These are phyloP conservation scores for Sporodiniella umbellata DNA, from an alignment of 371 early-diverging fungal species.

Conservation along the genomic window DNA sequence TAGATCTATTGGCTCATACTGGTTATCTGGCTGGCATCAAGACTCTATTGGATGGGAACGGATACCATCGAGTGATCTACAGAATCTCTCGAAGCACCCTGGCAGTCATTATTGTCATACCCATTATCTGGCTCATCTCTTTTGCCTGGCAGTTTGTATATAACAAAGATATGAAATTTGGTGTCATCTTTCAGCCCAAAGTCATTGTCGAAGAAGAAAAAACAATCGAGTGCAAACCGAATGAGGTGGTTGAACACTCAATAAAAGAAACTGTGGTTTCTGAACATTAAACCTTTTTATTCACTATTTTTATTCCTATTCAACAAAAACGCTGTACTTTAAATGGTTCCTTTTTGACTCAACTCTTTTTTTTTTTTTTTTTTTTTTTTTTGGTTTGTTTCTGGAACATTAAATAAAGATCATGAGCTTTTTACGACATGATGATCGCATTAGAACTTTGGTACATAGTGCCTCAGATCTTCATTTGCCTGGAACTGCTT, in stretches of 20 bases:
- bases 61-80: conserved; percentile 17
- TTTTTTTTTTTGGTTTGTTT: no score
- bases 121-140: conserved; percentile 12
- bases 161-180: conserved; percentile 16
- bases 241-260: no score
- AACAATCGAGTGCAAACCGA: background rate
- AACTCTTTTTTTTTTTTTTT: no score
- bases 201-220: background rate
- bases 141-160: conserved; percentile 16
- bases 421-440: background rate
- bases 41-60: conserved; percentile 15
- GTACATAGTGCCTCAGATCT: conserved; percentile 51
- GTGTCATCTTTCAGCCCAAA: conserved; percentile 8
- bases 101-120: conserved; percentile 12
- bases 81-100: conserved; percentile 5
- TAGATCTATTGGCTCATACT: conserved; percentile 26
- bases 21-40: conserved; percentile 23
- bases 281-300: no score
- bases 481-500: conserved; percentile 52
- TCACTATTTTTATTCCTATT: no score
- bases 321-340: no score
- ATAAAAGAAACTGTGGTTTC: no score
- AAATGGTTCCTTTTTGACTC: no score
- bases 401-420: no score
- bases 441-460: conserved; percentile 46